Evolutionary conservation across 1,284 basidiomycete species (phyloP).

Genomic region (Ustilago esculenta): DNA sequence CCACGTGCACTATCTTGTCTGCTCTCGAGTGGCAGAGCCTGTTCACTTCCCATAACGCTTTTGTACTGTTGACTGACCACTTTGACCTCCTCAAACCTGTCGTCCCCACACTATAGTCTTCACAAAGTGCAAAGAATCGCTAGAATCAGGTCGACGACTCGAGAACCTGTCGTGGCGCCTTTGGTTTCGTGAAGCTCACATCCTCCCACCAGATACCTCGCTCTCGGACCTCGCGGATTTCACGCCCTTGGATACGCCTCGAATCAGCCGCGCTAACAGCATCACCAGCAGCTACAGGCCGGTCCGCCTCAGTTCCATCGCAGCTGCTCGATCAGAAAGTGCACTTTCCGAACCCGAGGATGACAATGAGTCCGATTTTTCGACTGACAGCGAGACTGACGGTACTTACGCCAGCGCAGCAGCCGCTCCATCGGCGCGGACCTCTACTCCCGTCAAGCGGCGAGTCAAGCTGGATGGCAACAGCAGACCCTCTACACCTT

Average conservation of each 20-base stretch:
- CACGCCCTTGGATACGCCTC: constrained; percentile 50
- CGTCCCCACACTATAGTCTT: constrained; percentile 76
- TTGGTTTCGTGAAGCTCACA: constrained; percentile 75
- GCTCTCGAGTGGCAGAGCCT: not conserved
- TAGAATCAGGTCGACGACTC: constrained; percentile 79
- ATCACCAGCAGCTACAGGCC: constrained; percentile 46
- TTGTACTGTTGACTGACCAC: not conserved
- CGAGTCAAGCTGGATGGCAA: constrained; percentile 12
- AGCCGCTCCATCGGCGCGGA: constrained; percentile 14
- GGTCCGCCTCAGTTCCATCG: constrained; percentile 14
- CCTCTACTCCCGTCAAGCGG: constrained; percentile 29
- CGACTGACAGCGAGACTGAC: constrained; percentile 28
- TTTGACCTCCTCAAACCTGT: not conserved
- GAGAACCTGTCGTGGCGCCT: constrained; percentile 88
- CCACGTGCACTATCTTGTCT: constrained; percentile 70
- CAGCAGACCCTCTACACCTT: constrained; percentile 16
- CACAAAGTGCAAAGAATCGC: constrained; percentile 80
- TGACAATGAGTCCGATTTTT: constrained; percentile 39
- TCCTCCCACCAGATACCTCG: constrained; percentile 53
- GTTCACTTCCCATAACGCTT: not conserved
- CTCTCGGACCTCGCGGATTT: constrained; percentile 54
- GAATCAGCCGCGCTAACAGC: constrained; percentile 52
- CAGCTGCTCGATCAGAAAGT: constrained; percentile 13
- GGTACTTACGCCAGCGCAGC: constrained; percentile 8
- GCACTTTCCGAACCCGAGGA: constrained; percentile 50